A percentile compares a stretch with the other conserved stretches of the same genome.
phyloP scores from a whole-genome alignment of 129 eudicot species.

The Smallanthus sonchifolius region DNA sequence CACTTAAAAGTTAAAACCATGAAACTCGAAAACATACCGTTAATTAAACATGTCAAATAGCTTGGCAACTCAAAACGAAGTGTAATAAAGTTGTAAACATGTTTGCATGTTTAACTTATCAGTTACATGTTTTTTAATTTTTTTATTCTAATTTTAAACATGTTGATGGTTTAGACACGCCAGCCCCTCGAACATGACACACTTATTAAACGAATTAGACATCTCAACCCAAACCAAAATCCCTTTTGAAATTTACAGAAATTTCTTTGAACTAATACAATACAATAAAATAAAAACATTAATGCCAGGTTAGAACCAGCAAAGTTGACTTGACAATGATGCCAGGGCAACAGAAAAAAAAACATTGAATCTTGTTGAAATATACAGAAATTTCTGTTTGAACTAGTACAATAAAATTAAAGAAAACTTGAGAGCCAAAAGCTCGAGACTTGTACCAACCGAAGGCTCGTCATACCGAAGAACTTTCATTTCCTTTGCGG shows the following conservation, averaged over 20 bases:
- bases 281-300: neutral
- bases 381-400: constrained; percentile 28
- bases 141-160: too few species aligned
- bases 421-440: constrained; percentile 9
- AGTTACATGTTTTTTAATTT: too few species aligned
- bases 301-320: constrained; percentile 6
- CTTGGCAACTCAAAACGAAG: too few species aligned
- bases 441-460: constrained; percentile 15
- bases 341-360: constrained; percentile 25
- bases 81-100: too few species aligned
- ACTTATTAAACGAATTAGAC: too few species aligned
- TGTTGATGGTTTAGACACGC: too few species aligned
- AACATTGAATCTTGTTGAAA: constrained; percentile 25
- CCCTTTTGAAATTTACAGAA: neutral
- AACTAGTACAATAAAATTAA: constrained; percentile 22
- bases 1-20: too few species aligned
- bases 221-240: neutral
- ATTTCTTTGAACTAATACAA: neutral
- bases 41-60: too few species aligned
- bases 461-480: constrained; percentile 21
- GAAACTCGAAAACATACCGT: too few species aligned
- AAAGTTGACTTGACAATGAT: constrained; percentile 26
- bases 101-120: too few species aligned
- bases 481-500: constrained; percentile 7
- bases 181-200: too few species aligned